Percentiles rank a stretch among this genome's conserved stretches.
phyloP scores from a whole-genome alignment of 208 protist species.

The Phytomonas sp. region DNA sequence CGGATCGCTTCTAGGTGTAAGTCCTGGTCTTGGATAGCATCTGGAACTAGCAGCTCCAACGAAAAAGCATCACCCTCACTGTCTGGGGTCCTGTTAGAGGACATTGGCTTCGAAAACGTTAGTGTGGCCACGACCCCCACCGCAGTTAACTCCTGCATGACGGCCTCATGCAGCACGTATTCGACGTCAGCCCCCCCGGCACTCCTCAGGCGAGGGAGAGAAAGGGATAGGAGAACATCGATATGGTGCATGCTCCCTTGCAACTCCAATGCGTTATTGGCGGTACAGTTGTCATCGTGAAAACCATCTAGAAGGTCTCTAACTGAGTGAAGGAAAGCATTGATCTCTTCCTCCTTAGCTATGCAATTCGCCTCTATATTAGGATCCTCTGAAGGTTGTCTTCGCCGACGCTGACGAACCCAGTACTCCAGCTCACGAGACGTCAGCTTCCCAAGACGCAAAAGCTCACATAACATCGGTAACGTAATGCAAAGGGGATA shows the following conservation, averaged over 20 bases:
- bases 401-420: neutral
- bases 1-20: constrained; percentile 20
- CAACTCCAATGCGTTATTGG: neutral
- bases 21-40: constrained; percentile 15
- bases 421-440: neutral
- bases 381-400: neutral
- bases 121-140: constrained; percentile 25
- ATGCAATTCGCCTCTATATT: neutral
- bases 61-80: constrained; percentile 13
- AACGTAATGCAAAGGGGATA: neutral
- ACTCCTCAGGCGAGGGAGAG: neutral
- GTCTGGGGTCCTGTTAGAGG: neutral
- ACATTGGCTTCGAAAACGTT: neutral
- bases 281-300: neutral
- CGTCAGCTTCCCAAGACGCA: neutral
- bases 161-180: constrained; percentile 29
- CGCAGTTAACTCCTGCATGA: constrained; percentile 29
- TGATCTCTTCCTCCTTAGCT: neutral
- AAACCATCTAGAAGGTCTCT: neutral
- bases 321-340: constrained; percentile 1
- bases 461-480: constrained; percentile 4
- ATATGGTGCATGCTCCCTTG: neutral
- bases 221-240: neutral
- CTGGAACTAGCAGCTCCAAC: constrained; percentile 18
- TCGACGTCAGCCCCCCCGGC: neutral